phyloP scores from a whole-genome alignment of 78 protist species.

The Isochrysis galbana region DNA sequence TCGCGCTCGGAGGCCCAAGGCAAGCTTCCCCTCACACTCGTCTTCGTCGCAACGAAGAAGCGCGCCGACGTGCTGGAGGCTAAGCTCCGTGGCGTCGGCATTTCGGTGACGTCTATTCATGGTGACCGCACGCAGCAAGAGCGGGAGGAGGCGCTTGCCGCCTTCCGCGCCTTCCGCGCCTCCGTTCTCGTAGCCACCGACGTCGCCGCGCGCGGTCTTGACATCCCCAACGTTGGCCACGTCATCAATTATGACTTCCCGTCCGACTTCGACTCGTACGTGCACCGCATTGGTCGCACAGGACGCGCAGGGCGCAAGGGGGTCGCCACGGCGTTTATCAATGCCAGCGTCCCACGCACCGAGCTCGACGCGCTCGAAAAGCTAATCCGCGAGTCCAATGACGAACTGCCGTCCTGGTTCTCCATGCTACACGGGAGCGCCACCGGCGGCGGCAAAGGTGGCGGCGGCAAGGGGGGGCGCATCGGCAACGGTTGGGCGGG shows the following conservation, averaged over 20 bases:
- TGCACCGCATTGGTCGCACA: conserved; percentile 97
- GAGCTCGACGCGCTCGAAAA: neutral
- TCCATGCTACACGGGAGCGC: neutral
- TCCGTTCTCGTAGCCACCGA: conserved; percentile 80
- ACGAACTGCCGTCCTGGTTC: neutral
- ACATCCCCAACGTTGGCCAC: conserved; percentile 68
- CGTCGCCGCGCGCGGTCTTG: conserved; percentile 89
- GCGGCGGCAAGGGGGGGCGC: too few relatives aligned
- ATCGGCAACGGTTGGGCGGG: neutral
- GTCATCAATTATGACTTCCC: conserved; percentile 98
- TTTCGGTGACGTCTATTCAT: conserved; percentile 84
- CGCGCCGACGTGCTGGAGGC: conserved; percentile 86
- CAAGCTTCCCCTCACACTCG: conserved; percentile 14
- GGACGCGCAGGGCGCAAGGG: conserved; percentile 74
- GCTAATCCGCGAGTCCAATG: neutral
- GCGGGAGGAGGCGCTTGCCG: conserved; percentile 88
- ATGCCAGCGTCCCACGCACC: neutral
- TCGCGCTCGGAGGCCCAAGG: neutral
- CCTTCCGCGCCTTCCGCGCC: neutral
- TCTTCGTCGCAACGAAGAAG: conserved; percentile 92
- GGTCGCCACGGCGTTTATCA: neutral
- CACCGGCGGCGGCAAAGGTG: neutral
- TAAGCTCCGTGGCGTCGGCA: conserved; percentile 48
- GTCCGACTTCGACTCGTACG: conserved; percentile 84
- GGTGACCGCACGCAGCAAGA: conserved; percentile 97